A percentile compares a stretch with the other conserved stretches of the same genome.
Conservation (phyloP, 2,329 filamentous ascomycete genomes). For the Cylindrodendrum hubeiense region DNA sequence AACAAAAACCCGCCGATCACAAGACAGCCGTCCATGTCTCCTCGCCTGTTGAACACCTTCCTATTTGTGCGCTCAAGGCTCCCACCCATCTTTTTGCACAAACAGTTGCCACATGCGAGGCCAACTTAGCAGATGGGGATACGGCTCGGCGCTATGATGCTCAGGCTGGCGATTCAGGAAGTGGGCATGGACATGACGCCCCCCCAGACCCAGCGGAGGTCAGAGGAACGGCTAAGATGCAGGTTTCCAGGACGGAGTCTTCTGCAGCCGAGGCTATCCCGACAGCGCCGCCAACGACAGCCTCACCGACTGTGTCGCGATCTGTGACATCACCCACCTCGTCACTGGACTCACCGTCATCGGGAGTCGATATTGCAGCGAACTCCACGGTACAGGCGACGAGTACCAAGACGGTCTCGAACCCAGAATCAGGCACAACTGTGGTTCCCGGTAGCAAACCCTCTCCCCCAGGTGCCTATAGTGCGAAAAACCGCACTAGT, state of each 20-base stretch:
- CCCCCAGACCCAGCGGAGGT: constrained; percentile 24
- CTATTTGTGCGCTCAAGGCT: background rate
- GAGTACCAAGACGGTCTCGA: constrained; percentile 30
- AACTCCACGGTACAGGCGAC: constrained; percentile 24
- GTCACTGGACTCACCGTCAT: constrained; percentile 32
- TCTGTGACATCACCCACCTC: constrained; percentile 34
- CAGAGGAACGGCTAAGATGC: constrained; percentile 24
- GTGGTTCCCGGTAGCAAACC: constrained; percentile 27
- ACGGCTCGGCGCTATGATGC: background rate
- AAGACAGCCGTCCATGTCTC: constrained; percentile 1
- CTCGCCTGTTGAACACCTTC: background rate
- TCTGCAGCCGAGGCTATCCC: constrained; percentile 24
- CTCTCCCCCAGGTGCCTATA: constrained; percentile 30
- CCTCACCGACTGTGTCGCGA: constrained; percentile 29
- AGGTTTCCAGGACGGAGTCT: constrained; percentile 24
- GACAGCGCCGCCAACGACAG: constrained; percentile 20
- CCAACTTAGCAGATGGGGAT: constrained; percentile 11
- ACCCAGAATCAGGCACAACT: constrained; percentile 17
- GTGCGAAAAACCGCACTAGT: constrained; percentile 45
- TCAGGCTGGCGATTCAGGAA: constrained; percentile 15
- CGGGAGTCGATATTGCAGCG: constrained; percentile 12
- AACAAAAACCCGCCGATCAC: constrained; percentile 2
- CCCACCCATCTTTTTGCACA: constrained; percentile 7
- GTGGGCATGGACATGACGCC: constrained; percentile 1
- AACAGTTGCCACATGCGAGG: constrained; percentile 24